These are phyloP conservation scores for Stygiomarasmius scandens DNA, from an alignment of 1,284 basidiomycete species.

Conservation along the genomic window DNA sequence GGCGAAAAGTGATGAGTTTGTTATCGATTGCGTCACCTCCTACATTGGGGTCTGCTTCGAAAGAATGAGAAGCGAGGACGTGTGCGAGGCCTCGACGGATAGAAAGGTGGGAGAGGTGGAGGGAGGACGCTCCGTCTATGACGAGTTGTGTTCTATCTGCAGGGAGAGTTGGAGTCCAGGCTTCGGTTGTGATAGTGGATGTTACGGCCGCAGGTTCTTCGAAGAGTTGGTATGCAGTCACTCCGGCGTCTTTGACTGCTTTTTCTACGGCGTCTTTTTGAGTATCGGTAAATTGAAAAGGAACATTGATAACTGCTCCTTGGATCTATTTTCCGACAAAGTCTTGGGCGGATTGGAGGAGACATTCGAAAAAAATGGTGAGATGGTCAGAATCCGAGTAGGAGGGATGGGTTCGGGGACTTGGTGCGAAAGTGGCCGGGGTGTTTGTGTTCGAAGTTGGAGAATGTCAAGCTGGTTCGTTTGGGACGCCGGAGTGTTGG, in stretches of 20 bases:
- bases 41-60: conserved; percentile 44
- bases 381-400: conserved; percentile 80
- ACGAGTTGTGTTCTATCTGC: conserved; percentile 70
- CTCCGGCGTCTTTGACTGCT: conserved; percentile 81
- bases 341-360: conserved; percentile 88
- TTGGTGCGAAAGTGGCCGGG: conserved; percentile 67
- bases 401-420: conserved; percentile 78
- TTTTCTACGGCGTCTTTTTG: conserved; percentile 76
- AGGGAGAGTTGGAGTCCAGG: conserved; percentile 45
- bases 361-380: conserved; percentile 86
- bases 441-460: conserved; percentile 58
- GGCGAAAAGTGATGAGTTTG: conserved; percentile 88
- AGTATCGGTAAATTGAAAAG: conserved; percentile 71
- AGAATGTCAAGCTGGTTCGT: conserved; percentile 84
- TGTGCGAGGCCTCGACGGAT: conserved; percentile 70
- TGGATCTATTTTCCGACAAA: conserved; percentile 86
- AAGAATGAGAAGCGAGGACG: conserved; percentile 48
- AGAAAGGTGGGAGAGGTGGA: conserved; percentile 63
- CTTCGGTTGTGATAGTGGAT: conserved; percentile 52
- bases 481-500: conserved; percentile 72
- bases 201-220: conserved; percentile 85
- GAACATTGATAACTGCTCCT: conserved; percentile 86
- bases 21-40: conserved; percentile 76
- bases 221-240: conserved; percentile 75
- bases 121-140: conserved; percentile 71